Evolutionary conservation across 768 basidiomycete species (phyloP).

Genomic region (Mycena chlorophos): DNA sequence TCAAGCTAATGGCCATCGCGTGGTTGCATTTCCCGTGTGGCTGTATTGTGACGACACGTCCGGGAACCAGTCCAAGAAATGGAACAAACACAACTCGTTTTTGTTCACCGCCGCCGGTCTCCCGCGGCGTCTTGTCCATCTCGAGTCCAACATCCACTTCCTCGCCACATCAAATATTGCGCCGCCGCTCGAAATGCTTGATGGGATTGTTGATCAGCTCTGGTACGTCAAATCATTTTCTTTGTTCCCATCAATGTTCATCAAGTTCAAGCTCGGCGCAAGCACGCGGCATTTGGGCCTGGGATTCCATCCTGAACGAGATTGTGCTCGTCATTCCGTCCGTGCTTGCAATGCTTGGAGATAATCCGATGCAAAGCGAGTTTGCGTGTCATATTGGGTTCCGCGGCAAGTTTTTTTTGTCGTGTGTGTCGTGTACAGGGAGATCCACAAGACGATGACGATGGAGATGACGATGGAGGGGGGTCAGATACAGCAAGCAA

Average conservation of each 20-base stretch:
- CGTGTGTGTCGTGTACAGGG: slow-evolving; percentile 31
- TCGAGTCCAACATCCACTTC: slow-evolving; percentile 42
- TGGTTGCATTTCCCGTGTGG: slow-evolving; percentile 19
- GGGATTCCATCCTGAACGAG: slow-evolving; percentile 29
- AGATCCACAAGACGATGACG: slow-evolving; percentile 7
- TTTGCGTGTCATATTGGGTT: slow-evolving; percentile 26
- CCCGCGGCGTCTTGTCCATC: slow-evolving; percentile 27
- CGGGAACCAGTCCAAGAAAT: slow-evolving; percentile 29
- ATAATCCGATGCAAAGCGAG: slow-evolving; percentile 18
- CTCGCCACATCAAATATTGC: slow-evolving; percentile 43
- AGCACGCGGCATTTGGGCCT: slow-evolving; percentile 37
- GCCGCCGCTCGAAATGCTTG: slow-evolving; percentile 45
- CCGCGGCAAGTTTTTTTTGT: slow-evolving; percentile 24
- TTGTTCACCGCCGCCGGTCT: slow-evolving; percentile 30
- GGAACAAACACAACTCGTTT: slow-evolving; percentile 30
- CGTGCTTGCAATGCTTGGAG: slow-evolving; percentile 11
- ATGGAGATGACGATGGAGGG: not conserved
- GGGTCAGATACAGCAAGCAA: not conserved
- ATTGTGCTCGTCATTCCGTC: slow-evolving; percentile 9
- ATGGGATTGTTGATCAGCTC: slow-evolving; percentile 35
- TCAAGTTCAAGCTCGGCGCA: slow-evolving; percentile 13
- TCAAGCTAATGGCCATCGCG: slow-evolving; percentile 28
- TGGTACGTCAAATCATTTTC: slow-evolving; percentile 24
- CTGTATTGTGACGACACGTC: slow-evolving; percentile 30
- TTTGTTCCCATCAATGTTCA: not conserved